Conservation (phyloP, 75 land plant genomes). For the Selaginella moellendorffii region DNA sequence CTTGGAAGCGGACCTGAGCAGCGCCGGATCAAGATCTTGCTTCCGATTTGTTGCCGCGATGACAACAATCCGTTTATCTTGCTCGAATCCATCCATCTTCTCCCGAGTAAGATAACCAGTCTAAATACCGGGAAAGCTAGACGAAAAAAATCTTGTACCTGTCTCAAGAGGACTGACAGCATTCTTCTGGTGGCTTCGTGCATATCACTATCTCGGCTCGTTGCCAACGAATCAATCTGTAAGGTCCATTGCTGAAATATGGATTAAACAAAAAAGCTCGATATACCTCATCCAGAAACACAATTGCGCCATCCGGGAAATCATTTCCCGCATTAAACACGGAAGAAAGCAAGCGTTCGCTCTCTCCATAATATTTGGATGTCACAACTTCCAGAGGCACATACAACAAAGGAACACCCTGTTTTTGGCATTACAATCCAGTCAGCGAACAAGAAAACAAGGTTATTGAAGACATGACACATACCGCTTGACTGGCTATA, state of each 20-base stretch:
- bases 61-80: slow-evolving; percentile 75
- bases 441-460: background rate
- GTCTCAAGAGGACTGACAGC: slow-evolving; percentile 70
- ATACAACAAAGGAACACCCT: slow-evolving; percentile 92
- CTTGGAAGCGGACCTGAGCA: slow-evolving; percentile 45
- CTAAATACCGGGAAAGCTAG: too few relatives aligned
- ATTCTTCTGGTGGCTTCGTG: slow-evolving; percentile 95
- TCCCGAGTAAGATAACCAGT: background rate
- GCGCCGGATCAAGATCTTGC: slow-evolving; percentile 92
- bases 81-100: slow-evolving; percentile 97
- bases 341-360: slow-evolving; percentile 74
- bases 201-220: slow-evolving; percentile 72
- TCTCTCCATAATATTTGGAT: slow-evolving; percentile 98
- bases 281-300: slow-evolving; percentile 89
- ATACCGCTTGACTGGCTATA: slow-evolving; percentile 84
- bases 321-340: slow-evolving; percentile 82
- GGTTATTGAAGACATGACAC: slow-evolving; percentile 1
- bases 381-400: slow-evolving; percentile 84
- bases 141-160: slow-evolving; percentile 32
- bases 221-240: slow-evolving; percentile 89
- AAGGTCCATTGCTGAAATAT: background rate
- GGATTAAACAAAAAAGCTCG: background rate
- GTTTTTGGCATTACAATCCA: too few relatives aligned
- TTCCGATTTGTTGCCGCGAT: slow-evolving; percentile 95
- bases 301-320: slow-evolving; percentile 72